Conservation (phyloP, 495 filamentous ascomycete species). For the Podospora didyma region DNA sequence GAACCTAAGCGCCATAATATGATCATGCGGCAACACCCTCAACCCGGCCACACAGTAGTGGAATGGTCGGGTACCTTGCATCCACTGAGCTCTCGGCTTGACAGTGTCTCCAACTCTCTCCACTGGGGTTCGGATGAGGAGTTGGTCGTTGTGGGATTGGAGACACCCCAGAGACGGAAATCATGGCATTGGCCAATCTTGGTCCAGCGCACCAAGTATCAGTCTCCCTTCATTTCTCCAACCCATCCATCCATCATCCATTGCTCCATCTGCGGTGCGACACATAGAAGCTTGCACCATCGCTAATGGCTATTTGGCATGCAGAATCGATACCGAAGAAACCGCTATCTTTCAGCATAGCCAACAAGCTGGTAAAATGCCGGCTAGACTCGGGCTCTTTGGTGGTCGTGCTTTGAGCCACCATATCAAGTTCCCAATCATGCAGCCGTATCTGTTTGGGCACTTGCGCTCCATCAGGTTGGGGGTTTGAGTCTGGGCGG, state of each 20-base stretch:
- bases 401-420: slow-evolving; percentile 17
- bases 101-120: background rate
- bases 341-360: slow-evolving; percentile 22
- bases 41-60: background rate
- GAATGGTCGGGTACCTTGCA: slow-evolving; percentile 31
- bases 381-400: slow-evolving; percentile 18
- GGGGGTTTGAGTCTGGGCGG: background rate
- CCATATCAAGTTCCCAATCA: slow-evolving; percentile 23
- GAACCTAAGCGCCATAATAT: slow-evolving; percentile 8
- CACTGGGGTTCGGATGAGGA: slow-evolving; percentile 13
- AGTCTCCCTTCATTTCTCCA: slow-evolving; percentile 23
- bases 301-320: slow-evolving; percentile 28
- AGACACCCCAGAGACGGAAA: background rate
- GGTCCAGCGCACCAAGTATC: background rate
- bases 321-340: slow-evolving; percentile 13
- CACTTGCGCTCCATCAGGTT: background rate
- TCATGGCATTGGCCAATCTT: slow-evolving; percentile 20
- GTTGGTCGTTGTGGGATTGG: slow-evolving; percentile 14
- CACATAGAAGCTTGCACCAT: slow-evolving; percentile 15
- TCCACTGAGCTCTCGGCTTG: background rate
- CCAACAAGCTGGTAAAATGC: slow-evolving; percentile 38
- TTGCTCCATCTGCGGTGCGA: slow-evolving; percentile 22
- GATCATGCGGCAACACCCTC: slow-evolving; percentile 1
- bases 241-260: slow-evolving; percentile 8
- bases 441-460: slow-evolving; percentile 23